Conservation (phyloP, 345 rosid genomes). For the Hibiscus trionum region DNA sequence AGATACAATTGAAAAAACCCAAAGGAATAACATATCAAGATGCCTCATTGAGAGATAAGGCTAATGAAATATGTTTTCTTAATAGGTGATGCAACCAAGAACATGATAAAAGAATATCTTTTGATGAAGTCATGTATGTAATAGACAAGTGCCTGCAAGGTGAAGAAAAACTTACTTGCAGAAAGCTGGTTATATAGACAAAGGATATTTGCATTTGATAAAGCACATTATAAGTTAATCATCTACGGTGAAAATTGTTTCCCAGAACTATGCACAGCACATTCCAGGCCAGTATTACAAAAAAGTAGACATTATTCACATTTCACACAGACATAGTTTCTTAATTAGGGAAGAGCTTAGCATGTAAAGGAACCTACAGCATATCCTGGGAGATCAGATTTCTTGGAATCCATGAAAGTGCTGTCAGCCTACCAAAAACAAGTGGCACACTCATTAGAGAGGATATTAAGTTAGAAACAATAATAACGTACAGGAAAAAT, state of each 20-base stretch:
- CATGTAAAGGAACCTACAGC: constrained; percentile 31
- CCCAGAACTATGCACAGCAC: not conserved
- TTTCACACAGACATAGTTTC: not conserved
- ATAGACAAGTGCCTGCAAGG: not conserved
- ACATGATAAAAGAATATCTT: not conserved
- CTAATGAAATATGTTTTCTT: not conserved
- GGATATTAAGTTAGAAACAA: not conserved
- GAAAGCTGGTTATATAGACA: not conserved
- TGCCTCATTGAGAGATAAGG: not conserved
- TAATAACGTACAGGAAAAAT: not conserved
- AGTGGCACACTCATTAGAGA: not conserved
- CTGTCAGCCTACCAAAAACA: constrained; percentile 23
- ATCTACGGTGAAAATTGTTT: not conserved
- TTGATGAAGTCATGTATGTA: not conserved
- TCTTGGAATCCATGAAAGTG: constrained; percentile 30
- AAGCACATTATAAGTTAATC: not conserved
- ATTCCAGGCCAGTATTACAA: not conserved
- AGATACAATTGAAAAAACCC: too few species aligned
- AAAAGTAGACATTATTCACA: not conserved
- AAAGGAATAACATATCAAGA: too few species aligned
- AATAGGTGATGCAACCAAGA: not conserved
- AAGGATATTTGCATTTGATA: not conserved
- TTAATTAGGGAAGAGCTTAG: not conserved
- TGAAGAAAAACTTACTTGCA: not conserved
- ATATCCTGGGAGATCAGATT: constrained; percentile 42